These are phyloP conservation scores for Cytospora schulzeri DNA, from an alignment of 2,329 filamentous ascomycete species.

Conservation along the genomic window DNA sequence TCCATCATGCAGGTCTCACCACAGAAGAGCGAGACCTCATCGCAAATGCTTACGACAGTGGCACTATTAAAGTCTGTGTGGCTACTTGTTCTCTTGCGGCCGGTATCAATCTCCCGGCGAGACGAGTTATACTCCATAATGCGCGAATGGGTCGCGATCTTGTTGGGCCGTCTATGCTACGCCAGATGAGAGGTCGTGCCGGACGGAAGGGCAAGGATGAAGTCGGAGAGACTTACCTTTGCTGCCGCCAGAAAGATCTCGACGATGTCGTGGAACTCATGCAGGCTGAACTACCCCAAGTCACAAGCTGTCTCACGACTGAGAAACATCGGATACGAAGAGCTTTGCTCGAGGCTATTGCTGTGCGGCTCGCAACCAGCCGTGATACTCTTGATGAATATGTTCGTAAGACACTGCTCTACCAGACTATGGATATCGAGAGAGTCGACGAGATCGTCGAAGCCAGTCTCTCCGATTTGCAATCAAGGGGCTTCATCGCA, in stretches of 20 bases:
- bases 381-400: conserved; percentile 68
- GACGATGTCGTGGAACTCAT: conserved; percentile 71
- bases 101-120: conserved; percentile 75
- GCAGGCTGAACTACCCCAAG: conserved; percentile 70
- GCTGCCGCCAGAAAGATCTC: conserved; percentile 68
- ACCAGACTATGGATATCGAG: conserved; percentile 53
- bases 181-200: conserved; percentile 78
- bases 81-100: conserved; percentile 81
- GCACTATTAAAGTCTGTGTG: conserved; percentile 69
- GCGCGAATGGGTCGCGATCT: conserved; percentile 76
- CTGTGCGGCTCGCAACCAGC: conserved; percentile 67
- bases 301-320: conserved; percentile 68
- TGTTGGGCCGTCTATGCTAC: conserved; percentile 76
- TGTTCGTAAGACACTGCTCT: conserved; percentile 67
- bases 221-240: conserved; percentile 75
- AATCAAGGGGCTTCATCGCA: conserved; percentile 56
- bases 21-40: conserved; percentile 75
- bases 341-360: conserved; percentile 71
- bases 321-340: conserved; percentile 70
- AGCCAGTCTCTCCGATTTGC: conserved; percentile 61
- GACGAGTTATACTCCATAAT: conserved; percentile 74
- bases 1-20: conserved; percentile 74
- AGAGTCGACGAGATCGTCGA: conserved; percentile 57
- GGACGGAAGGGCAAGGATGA: conserved; percentile 79
- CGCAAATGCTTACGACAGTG: conserved; percentile 69